A percentile compares a stretch with the other conserved stretches of the same genome.
phyloP scores from a whole-genome alignment of 345 rosid species.

The Syzygium grande region DNA sequence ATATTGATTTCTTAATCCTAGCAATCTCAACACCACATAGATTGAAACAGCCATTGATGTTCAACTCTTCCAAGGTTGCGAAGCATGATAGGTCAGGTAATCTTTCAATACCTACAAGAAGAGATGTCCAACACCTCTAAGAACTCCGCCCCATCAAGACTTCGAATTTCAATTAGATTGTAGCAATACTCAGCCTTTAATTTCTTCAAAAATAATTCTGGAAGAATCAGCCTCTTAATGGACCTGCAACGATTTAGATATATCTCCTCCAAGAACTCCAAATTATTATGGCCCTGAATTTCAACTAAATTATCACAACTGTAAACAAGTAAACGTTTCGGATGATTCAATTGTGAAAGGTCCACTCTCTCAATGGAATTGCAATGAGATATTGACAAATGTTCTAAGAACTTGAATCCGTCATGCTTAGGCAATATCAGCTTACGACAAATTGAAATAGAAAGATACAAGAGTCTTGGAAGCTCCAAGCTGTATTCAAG shows the following conservation, averaged over 20 bases:
- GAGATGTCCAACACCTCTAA: background rate
- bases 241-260: background rate
- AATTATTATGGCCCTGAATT: background rate
- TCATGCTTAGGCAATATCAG: background rate
- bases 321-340: background rate
- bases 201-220: too few relatives aligned
- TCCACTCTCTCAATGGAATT: background rate
- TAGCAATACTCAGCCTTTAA: background rate
- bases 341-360: background rate
- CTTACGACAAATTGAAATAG: background rate
- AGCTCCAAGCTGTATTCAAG: background rate
- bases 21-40: too few relatives aligned
- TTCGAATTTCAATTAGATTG: background rate
- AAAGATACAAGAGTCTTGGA: background rate
- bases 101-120: background rate
- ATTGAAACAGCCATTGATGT: background rate
- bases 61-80: background rate
- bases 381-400: background rate
- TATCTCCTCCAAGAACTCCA: background rate
- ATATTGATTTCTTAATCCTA: background rate
- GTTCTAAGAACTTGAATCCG: background rate
- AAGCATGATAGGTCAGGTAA: background rate
- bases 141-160: background rate
- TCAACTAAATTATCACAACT: background rate
- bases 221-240: background rate